Evolutionary conservation across 164 flowering plant genomes (phyloP), one percentile per base, ranked within the genome.

Genomic region (Dillenia turbinata): DNA sequence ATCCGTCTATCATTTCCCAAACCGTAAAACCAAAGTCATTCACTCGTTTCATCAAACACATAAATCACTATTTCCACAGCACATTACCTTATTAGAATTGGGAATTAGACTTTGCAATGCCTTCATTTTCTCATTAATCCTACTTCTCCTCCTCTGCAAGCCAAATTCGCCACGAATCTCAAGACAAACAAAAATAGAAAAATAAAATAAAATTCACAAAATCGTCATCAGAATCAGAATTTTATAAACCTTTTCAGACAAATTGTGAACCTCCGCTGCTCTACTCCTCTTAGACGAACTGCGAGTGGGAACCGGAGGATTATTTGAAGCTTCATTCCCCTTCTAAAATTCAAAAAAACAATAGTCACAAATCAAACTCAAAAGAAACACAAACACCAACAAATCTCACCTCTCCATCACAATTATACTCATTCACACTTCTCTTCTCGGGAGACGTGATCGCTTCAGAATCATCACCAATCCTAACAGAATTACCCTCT

Each of bases 71-170:
- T 0, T 2, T 3, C 10, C 52, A 12, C 52, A 1, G 13, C 19
- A 47, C 11, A 24, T 12, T 62, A 90, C 94, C 85, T 90, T 90
- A 68, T 85, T 86, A 47, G 89, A 85, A 74, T 88, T 88, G 0
- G 94, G 97, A 62, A 90, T 87, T 52, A 90, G 68, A 52, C 81
- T 86, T 82, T 90, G 97, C 68, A 90, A 76, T 1, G 97, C 97
- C 68, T 87, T 91, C 85, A 91, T 79, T 72, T 89, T 91, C 81
- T 91, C 97, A 58, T 91, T 91, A 44, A 91, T 91, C 77, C 88
- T 79, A 61, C 85, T 85, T 66, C 97, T 80, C 78, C 97, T 83
- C 78, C 93, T 85, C 97, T 91, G 83, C 49, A 49, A 69, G 69
- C 60, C 64, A 66, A 57, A 65, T 14, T 15, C 50, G 10, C 19